A percentile compares a stretch with the other conserved stretches of the same genome.
Evolutionary conservation across 163 green algal species (phyloP).

Genomic region (Botryococcus braunii): DNA sequence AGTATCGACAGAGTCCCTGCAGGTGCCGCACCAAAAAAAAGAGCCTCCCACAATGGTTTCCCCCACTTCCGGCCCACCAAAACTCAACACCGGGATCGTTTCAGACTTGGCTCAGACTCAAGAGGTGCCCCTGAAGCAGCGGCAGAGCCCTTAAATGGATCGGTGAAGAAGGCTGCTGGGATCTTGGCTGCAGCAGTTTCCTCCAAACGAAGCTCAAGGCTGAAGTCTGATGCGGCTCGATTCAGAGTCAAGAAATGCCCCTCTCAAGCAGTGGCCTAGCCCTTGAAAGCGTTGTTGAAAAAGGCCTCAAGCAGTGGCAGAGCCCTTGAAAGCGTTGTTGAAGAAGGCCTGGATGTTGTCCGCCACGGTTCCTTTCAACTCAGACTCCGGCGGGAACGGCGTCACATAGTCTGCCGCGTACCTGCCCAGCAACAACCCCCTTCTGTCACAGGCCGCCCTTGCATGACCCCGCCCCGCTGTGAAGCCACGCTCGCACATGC

Average conservation of each 20-base stretch:
- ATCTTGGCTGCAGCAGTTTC: neutral
- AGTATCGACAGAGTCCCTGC: too few species aligned
- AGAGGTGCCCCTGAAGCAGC: neutral
- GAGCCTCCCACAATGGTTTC: too few species aligned
- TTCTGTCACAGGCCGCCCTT: neutral
- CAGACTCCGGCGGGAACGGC: neutral
- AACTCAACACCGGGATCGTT: too few species aligned
- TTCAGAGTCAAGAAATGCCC: too few species aligned
- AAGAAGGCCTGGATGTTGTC: slow-evolving; percentile 1
- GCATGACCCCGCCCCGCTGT: neutral
- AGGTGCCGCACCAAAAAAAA: too few species aligned
- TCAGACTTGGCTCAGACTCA: too few species aligned
- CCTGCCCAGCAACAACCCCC: neutral
- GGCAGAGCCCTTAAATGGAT: neutral
- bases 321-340: too few species aligned
- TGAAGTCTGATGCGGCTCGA: too few species aligned
- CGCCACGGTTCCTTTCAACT: neutral
- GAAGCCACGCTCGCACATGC: neutral
- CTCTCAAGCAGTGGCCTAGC: too few species aligned
- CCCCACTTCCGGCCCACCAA: too few species aligned
- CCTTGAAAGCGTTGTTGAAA: neutral
- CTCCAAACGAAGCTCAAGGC: too few species aligned
- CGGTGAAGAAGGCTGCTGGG: neutral
- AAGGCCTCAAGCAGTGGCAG: too few species aligned
- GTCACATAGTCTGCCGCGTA: slow-evolving; percentile 8